These are phyloP conservation scores for Kazachstania kunashirensis DNA, from an alignment of 805 yeast genomes.

Conservation along the genomic window DNA sequence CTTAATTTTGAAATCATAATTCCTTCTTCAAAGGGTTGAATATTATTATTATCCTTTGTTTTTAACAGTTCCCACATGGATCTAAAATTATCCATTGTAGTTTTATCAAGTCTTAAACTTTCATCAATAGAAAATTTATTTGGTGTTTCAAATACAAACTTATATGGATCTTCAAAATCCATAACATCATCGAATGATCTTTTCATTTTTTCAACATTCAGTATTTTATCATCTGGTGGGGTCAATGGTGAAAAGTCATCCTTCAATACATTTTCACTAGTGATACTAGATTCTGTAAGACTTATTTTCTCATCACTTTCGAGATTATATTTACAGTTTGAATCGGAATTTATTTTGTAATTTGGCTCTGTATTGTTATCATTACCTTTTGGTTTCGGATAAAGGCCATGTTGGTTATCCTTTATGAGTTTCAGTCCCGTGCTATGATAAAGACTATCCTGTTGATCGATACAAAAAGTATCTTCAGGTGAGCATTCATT, in stretches of 20 bases:
- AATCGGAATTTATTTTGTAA: too few species aligned
- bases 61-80: constrained; percentile 2
- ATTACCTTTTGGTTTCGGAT: too few species aligned
- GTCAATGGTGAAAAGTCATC: constrained; percentile 16
- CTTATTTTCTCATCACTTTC: not conserved
- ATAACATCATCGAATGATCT: not conserved
- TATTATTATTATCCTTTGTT: not conserved
- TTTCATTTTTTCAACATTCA: not conserved
- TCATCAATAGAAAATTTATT: constrained; percentile 6
- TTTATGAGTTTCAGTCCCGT: too few species aligned
- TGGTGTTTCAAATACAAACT: constrained; percentile 19
- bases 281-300: not conserved
- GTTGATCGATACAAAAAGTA: too few species aligned
- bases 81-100: constrained; percentile 4
- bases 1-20: constrained; percentile 4
- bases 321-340: not conserved
- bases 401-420: too few species aligned
- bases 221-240: constrained; percentile 11
- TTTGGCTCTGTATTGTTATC: not conserved
- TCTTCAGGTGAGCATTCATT: too few species aligned
- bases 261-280: too few species aligned
- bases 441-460: too few species aligned
- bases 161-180: constrained; percentile 13
- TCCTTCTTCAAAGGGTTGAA: not conserved
- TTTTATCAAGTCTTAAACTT: constrained; percentile 4